These are phyloP conservation scores for Calonectria montana DNA, from an alignment of 2,329 filamentous ascomycete genomes.

Conservation along the genomic window DNA sequence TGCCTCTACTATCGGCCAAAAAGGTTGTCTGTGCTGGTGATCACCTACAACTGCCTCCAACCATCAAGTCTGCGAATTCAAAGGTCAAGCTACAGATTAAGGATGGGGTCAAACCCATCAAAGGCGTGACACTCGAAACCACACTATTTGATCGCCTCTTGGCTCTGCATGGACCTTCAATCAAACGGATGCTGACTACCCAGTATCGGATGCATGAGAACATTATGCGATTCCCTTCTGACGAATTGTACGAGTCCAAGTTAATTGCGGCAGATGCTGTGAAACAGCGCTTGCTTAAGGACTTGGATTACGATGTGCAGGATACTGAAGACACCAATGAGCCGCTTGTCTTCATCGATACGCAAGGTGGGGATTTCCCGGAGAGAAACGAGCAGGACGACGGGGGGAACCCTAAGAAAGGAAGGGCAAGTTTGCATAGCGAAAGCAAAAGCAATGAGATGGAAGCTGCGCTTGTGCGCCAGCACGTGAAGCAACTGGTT, in stretches of 20 bases:
- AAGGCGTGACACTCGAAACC: constrained; percentile 78
- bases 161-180: constrained; percentile 79
- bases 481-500: constrained; percentile 82
- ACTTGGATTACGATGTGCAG: constrained; percentile 80
- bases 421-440: constrained; percentile 57
- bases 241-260: constrained; percentile 85
- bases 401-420: constrained; percentile 57
- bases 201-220: constrained; percentile 98
- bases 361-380: constrained; percentile 91
- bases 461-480: constrained; percentile 83
- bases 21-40: constrained; percentile 95
- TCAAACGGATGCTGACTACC: constrained; percentile 95
- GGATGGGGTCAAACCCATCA: constrained; percentile 53
- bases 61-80: constrained; percentile 82
- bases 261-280: constrained; percentile 86
- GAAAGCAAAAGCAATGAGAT: constrained; percentile 91
- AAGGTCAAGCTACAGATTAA: constrained; percentile 56
- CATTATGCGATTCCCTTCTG: constrained; percentile 95
- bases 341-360: constrained; percentile 94
- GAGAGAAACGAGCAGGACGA: constrained; percentile 84
- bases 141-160: constrained; percentile 94
- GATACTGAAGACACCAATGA: constrained; percentile 89
- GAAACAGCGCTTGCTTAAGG: constrained; percentile 77
- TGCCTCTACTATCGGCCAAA: constrained; percentile 80
- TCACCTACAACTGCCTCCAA: constrained; percentile 93